Evolutionary conservation across 1,284 basidiomycete species (phyloP), one percentile per base, ranked within the genome.

Genomic region (Ceratobasidium papillatum): DNA sequence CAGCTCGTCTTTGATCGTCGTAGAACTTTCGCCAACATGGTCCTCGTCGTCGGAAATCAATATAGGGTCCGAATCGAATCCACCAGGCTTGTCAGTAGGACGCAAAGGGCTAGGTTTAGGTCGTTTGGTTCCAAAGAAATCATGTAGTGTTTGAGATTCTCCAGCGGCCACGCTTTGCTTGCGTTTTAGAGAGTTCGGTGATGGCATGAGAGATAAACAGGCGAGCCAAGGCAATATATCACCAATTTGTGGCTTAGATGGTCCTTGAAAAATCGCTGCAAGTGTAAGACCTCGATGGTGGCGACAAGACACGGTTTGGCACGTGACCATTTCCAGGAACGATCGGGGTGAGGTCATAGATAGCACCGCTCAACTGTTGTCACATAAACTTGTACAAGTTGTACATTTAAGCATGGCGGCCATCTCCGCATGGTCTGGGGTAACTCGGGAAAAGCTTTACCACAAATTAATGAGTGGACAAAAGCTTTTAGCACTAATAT

Each of bases 11-110:
- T 61, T 36, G 34, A 38, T 25, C 34, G 47, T 52, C 3, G 47
- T 45, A 11, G 66, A 47, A 38, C 22, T 17, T 51, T 56, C 43
- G 27, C 1, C 52, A 45, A 27, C 34, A 38, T 43, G 11, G 3
- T 58, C 66, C 19, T 69, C 66, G 25, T 69, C 66, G 38, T 69
- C 66, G 38, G 66, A 69, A 43, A 69, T 69, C 1, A 69, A 30
- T 22, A 69, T 69, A 32, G 52, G 34, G 9, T 69, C 66, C 12
- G 36, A 27, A 7, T 69, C n/a, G 1, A 17, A 30, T 32, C 30
- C 32, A 25, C 30, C n/a, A 22, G 56, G 22, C 22, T 25, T 41
- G 12, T 41, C n/a, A 1, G 22, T 22, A 27, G 11, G 8, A 19
- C 25, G 54, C 36, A 41, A 43, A 30, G 62, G 25, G 27, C n/a